Evolutionary conservation across 2,329 filamentous ascomycete genomes (phyloP).

Genomic region (Aureobasidium subglaciale): DNA sequence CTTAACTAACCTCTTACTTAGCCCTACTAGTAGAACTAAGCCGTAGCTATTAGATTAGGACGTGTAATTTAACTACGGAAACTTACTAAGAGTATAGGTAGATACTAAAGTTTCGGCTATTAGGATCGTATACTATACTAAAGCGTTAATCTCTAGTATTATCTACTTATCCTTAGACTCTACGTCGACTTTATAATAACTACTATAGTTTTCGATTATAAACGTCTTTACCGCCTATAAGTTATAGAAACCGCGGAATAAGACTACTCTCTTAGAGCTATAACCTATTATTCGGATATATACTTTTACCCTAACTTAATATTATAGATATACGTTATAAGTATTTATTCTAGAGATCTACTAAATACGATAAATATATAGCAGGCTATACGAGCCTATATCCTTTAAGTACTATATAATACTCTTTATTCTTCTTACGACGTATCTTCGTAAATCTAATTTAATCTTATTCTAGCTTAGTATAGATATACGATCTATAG

Average conservation of each 20-base stretch:
- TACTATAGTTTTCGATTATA: background rate
- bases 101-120: too few relatives aligned
- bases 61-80: too few relatives aligned
- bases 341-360: background rate
- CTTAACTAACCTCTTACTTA: too few relatives aligned
- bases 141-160: too few relatives aligned
- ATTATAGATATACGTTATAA: background rate
- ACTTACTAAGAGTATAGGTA: too few relatives aligned
- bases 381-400: background rate
- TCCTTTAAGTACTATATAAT: background rate
- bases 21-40: too few relatives aligned
- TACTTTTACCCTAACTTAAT: background rate
- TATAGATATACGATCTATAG: background rate
- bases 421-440: background rate
- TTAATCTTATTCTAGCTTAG: background rate
- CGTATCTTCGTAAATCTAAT: background rate
- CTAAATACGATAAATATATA: background rate
- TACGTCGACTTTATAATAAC: too few relatives aligned
- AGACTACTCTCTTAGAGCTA: background rate
- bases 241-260: background rate
- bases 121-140: too few relatives aligned
- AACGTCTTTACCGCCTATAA: background rate
- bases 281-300: background rate
- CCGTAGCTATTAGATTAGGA: too few relatives aligned
- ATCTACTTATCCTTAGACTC: too few relatives aligned